Evolutionary conservation across 2,329 filamentous ascomycete genomes (phyloP).

Genomic region (Lecanicillium sp.): DNA sequence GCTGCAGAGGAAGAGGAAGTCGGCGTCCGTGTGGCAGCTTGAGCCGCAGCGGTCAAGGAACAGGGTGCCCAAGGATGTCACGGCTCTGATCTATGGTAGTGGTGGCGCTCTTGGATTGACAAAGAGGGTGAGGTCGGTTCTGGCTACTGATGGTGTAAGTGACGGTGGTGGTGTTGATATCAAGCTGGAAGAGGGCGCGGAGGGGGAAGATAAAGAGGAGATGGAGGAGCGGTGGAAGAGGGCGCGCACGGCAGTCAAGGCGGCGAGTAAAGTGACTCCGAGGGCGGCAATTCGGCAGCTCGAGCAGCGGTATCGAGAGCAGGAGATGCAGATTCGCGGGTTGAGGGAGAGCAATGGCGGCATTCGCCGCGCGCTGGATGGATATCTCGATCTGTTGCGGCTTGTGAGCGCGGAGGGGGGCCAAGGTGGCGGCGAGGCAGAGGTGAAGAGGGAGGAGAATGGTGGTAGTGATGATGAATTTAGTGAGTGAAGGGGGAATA

Average conservation of each 20-base stretch:
- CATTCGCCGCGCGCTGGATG: background rate
- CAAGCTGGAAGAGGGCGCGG: too few species aligned
- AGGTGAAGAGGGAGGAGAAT: too few species aligned
- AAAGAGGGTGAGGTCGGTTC: background rate
- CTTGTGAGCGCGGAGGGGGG: too few species aligned
- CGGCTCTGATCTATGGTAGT: too few species aligned
- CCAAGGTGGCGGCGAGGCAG: too few species aligned
- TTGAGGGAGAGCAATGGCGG: background rate
- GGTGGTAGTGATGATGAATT: too few species aligned
- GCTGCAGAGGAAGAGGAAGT: background rate
- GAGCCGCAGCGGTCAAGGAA: background rate
- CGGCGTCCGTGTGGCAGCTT: background rate
- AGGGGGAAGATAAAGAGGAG: background rate
- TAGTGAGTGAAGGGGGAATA: too few species aligned
- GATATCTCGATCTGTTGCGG: constrained; percentile 10
- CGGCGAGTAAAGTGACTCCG: background rate
- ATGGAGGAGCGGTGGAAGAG: background rate
- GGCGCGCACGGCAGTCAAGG: background rate
- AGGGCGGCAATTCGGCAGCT: background rate
- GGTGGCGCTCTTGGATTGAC: too few species aligned
- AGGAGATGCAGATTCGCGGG: background rate
- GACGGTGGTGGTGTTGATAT: background rate
- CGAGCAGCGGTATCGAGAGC: background rate
- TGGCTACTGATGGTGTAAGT: too few species aligned
- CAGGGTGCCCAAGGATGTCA: background rate